Evolutionary conservation across 1,139 yeast species (phyloP).

Genomic region (Saccharomyces hybrid): DNA sequence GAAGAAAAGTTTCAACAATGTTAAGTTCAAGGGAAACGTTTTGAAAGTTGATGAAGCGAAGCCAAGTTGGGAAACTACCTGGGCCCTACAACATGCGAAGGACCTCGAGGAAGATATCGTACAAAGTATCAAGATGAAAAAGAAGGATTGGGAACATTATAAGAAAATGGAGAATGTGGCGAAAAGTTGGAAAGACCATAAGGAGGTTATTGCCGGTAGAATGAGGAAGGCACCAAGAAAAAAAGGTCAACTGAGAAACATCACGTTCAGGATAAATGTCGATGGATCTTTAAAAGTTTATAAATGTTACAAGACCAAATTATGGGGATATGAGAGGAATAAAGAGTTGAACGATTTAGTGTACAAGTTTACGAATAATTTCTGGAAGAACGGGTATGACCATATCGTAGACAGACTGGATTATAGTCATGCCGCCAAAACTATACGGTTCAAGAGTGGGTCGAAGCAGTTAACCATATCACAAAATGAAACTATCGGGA

Average conservation of each 20-base stretch:
- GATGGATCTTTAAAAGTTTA: conserved; percentile 54
- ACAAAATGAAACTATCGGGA: conserved; percentile 20
- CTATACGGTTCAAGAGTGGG: conserved; percentile 14
- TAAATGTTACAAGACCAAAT: conserved; percentile 59
- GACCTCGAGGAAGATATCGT: conserved; percentile 26
- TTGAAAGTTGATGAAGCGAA: conserved; percentile 47
- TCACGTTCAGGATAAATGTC: conserved; percentile 59
- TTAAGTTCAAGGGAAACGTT: conserved; percentile 65
- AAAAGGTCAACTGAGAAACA: conserved; percentile 35
- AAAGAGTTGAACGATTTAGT: conserved; percentile 56
- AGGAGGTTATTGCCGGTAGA: conserved; percentile 56
- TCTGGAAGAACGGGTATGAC: conserved; percentile 78
- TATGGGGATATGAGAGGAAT: conserved; percentile 85
- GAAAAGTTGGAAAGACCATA: conserved; percentile 38
- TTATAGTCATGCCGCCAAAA: conserved; percentile 17
- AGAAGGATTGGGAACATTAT: conserved; percentile 35
- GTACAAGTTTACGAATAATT: conserved; percentile 42
- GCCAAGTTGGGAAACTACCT: conserved; percentile 39
- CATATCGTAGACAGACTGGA: conserved; percentile 61
- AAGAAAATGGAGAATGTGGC: conserved; percentile 35
- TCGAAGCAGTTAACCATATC: conserved; percentile 16
- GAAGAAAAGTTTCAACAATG: conserved; percentile 55
- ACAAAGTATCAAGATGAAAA: conserved; percentile 30
- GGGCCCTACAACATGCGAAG: conserved; percentile 39
- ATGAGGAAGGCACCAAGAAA: conserved; percentile 49